Evolutionary conservation across 768 basidiomycete genomes (phyloP), one percentile per base, ranked within the genome.

Genomic region (Crucibulum laeve): DNA sequence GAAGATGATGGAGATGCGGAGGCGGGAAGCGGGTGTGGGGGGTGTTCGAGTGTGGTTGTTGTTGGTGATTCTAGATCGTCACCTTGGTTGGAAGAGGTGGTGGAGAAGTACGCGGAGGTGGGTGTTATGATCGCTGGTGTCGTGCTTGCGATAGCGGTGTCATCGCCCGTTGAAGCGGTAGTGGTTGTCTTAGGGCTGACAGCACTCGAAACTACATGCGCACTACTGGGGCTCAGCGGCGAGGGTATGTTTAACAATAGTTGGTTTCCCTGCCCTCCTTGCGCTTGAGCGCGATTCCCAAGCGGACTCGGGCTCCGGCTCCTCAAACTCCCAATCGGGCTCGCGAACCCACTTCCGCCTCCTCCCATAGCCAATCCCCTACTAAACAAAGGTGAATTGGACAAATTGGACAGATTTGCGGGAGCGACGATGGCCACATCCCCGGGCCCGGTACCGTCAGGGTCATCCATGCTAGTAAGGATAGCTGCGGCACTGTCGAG

Each of bases 401-500:
- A n/a, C n/a, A n/a, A n/a, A n/a, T n/a, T n/a, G n/a, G n/a, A n/a
- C n/a, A n/a, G n/a, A n/a, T n/a, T n/a, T n/a, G n/a, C n/a, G n/a
- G n/a, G n/a, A n/a, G n/a, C n/a, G n/a, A n/a, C n/a, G n/a, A n/a
- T n/a, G n/a, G n/a, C n/a, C n/a, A n/a, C n/a, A n/a, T n/a, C n/a
- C n/a, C n/a, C n/a, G n/a, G n/a, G n/a, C n/a, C n/a, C n/a, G n/a
- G n/a, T n/a, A n/a, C n/a, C n/a, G n/a, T n/a, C n/a, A n/a, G n/a
- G n/a, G n/a, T n/a, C n/a, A n/a, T n/a, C n/a, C n/a, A n/a, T n/a
- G n/a, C n/a, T 65, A 4, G 80, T 60, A 26, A 93, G 76, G 23
- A 90, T 76, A 17, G 82, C 77, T 1, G 90, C 87, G 2, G 91
- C 91, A 45, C 79, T 81, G 53, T 91, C 89, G 36, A 94, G 73